phyloP scores from a whole-genome alignment of 192 early-diverging fungal genomes.

The Entomortierella parvispora region DNA sequence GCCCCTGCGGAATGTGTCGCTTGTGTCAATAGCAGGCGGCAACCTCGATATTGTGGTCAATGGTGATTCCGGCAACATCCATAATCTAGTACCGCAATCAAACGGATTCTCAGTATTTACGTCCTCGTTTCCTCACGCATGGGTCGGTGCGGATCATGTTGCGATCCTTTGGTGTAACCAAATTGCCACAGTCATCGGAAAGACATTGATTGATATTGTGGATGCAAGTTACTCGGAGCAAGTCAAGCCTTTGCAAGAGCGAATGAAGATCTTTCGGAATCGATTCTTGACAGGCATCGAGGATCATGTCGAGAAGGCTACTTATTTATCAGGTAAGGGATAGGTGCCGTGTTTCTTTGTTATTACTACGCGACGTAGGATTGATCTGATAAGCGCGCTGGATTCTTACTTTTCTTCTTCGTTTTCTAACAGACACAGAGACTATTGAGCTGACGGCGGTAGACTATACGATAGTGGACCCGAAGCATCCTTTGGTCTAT shows the following conservation, averaged over 20 bases:
- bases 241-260: constrained; percentile 67
- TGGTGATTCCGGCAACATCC: constrained; percentile 79
- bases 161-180: constrained; percentile 95
- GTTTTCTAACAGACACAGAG: constrained; percentile 8
- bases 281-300: constrained; percentile 66
- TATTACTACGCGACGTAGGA: too few species aligned
- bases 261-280: constrained; percentile 74
- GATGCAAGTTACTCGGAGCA: constrained; percentile 71
- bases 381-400: not conserved
- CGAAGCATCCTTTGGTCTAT: constrained; percentile 5
- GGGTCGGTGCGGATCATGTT: constrained; percentile 90
- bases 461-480: constrained; percentile 20
- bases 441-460: constrained; percentile 7
- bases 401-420: not conserved
- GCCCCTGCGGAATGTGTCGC: constrained; percentile 60
- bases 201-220: constrained; percentile 68
- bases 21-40: constrained; percentile 94
- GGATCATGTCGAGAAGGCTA: constrained; percentile 19
- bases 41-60: constrained; percentile 86
- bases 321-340: constrained; percentile 6
- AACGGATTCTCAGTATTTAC: constrained; percentile 85
- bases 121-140: constrained; percentile 84
- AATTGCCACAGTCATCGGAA: constrained; percentile 72
- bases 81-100: constrained; percentile 66
- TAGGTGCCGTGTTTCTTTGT: too few species aligned